phyloP scores from a whole-genome alignment of 192 early-diverging fungal genomes.

The Chytriomyces confervae region DNA sequence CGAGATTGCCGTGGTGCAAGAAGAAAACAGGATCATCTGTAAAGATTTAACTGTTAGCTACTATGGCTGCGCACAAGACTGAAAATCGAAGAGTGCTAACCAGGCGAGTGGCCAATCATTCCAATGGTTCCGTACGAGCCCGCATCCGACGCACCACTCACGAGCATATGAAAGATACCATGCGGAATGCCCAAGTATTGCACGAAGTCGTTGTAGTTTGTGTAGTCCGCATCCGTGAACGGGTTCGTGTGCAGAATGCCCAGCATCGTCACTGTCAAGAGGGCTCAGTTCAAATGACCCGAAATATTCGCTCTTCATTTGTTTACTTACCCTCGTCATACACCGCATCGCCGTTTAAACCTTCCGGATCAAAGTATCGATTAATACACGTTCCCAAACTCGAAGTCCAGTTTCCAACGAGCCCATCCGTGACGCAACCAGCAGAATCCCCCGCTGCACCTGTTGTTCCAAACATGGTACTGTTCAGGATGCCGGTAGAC shows the following conservation, averaged over 20 bases:
- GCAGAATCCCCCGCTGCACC: not conserved
- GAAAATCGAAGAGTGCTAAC: not conserved
- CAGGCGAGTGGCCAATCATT: constrained; percentile 23
- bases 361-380: not conserved
- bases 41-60: not conserved
- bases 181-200: constrained; percentile 37
- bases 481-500: constrained; percentile 11
- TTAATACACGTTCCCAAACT: not conserved
- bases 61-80: not conserved
- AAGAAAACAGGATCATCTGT: constrained; percentile 52
- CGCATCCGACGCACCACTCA: constrained; percentile 20
- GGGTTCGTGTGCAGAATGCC: constrained; percentile 2
- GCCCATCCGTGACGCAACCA: constrained; percentile 22
- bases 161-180: constrained; percentile 40
- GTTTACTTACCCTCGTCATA: not conserved
- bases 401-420: constrained; percentile 9
- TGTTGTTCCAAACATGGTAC: constrained; percentile 12
- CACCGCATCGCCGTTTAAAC: not conserved
- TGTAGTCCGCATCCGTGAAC: not conserved
- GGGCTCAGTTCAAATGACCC: too few relatives aligned
- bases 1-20: constrained; percentile 57
- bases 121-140: constrained; percentile 21
- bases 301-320: too few relatives aligned
- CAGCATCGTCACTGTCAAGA: not conserved
- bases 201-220: constrained; percentile 32